Base-by-base conservation (phyloP, 148 eudicot genomes). In the Cornus kousa region DNA sequence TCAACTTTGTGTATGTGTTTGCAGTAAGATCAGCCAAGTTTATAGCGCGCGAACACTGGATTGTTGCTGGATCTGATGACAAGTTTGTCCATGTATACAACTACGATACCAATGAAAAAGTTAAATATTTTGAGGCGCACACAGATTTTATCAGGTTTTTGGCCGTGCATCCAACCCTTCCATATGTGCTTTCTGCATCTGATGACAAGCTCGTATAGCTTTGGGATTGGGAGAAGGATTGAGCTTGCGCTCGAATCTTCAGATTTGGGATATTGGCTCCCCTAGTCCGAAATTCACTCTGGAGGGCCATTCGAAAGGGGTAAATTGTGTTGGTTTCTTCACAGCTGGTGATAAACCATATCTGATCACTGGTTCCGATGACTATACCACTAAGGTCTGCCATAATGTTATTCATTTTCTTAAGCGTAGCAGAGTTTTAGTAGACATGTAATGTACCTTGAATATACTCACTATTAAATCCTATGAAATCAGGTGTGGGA, bases 151-250 rank as follows among this genome's bases (percentile, higher is more conserved):
- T 94, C 46, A 87, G 98, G 83, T 87, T 86, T 81, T 83, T 94
- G 67, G 90, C 91, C 43, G 93, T 92, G 71, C 98, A 94, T 79
- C 97, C 98, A 5, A 87, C 90, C 20, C 92, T 89, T 39, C 89
- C 98, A 2, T 91, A 85, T 74, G 89, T 94, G 67, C 79, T 94
- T 55, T 88, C 98, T 69, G 77, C 95, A 7, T 89, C 97, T 4
- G 98, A 94, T 77, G 98, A 94, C 85, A 83, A 82, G 84, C 92
- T 87, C 70, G 91, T 94, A 76, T 92, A 94, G 87, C 90, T 94
- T 4, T 94, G 98, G 97, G 92, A 94, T 73, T 94, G 97, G 98
- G 98, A 94, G 71, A 94, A 87, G 78, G 93, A 89, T 23, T 94
- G 95, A 95, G 70, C 71, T 17, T 94, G 98, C 79, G 78, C 91